phyloP scores from a whole-genome alignment of 192 early-diverging fungal genomes.

The Backusella circina region DNA sequence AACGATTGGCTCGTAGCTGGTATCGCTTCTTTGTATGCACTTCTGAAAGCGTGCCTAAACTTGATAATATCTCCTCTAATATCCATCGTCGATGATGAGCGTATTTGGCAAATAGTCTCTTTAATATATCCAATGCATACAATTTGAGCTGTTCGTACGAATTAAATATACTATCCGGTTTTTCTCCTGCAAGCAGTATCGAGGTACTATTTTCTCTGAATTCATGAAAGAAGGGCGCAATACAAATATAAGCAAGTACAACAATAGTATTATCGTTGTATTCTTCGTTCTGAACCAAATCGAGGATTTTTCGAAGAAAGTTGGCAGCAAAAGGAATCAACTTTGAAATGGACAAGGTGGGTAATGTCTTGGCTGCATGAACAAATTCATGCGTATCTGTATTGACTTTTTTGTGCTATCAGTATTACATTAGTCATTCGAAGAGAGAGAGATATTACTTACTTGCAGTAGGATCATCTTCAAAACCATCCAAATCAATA shows the following conservation, averaged over 20 bases:
- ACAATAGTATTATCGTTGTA: slow-evolving; percentile 45
- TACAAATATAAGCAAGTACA: slow-evolving; percentile 41
- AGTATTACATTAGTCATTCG: not conserved
- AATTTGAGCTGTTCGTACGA: slow-evolving; percentile 26
- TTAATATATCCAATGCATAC: slow-evolving; percentile 20
- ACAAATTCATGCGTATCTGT: not conserved
- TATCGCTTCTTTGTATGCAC: slow-evolving; percentile 54
- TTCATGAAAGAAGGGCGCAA: slow-evolving; percentile 52
- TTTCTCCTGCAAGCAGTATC: not conserved
- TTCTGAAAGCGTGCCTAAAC: slow-evolving; percentile 65
- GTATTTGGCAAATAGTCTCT: slow-evolving; percentile 48
- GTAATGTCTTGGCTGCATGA: not conserved
- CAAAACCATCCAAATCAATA: slow-evolving; percentile 2
- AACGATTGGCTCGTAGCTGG: slow-evolving; percentile 53
- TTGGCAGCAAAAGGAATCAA: slow-evolving; percentile 14
- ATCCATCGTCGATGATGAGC: slow-evolving; percentile 71
- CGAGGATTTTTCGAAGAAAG: slow-evolving; percentile 1
- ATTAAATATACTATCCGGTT: not conserved
- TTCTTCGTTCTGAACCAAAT: slow-evolving; percentile 30
- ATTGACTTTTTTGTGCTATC: not conserved
- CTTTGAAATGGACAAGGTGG: not conserved
- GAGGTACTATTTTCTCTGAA: not conserved
- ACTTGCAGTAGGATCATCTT: not conserved
- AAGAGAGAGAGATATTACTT: not conserved
- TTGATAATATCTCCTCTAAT: slow-evolving; percentile 81